Evolutionary conservation across 768 basidiomycete genomes (phyloP).

Genomic region (Calocera viscosa): DNA sequence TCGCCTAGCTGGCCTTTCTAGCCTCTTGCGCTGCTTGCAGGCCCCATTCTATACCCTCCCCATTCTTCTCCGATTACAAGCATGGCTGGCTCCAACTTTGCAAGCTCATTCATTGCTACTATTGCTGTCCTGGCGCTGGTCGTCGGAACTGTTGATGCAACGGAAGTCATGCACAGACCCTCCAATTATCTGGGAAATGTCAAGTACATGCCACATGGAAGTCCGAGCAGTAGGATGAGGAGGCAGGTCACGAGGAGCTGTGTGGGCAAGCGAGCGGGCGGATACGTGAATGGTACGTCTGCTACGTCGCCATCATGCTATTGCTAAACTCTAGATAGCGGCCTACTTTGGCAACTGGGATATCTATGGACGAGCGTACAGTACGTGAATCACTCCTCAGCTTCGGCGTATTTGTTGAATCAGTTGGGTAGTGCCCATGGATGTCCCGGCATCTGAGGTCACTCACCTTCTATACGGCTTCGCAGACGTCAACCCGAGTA

Average conservation of each 20-base stretch:
- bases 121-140: slow-evolving; percentile 6
- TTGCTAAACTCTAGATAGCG: not conserved
- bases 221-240: not conserved
- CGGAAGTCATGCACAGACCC: not conserved
- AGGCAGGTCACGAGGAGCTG: not conserved
- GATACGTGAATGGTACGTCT: not conserved
- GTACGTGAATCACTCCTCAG: not conserved
- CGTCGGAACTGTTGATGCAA: not conserved
- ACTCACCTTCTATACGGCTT: slow-evolving; percentile 75
- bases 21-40: not conserved
- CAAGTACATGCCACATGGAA: slow-evolving; percentile 7
- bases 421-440: not conserved
- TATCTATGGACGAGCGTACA: slow-evolving; percentile 2
- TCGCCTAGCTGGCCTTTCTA: no score
- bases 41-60: not conserved
- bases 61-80: not conserved
- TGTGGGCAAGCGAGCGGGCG: not conserved
- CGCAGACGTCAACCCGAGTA: slow-evolving; percentile 51
- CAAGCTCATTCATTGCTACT: not conserved
- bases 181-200: slow-evolving; percentile 3
- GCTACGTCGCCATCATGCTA: not conserved
- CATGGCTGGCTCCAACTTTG: slow-evolving; percentile 4
- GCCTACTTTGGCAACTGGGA: not conserved
- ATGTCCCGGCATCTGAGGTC: slow-evolving; percentile 33
- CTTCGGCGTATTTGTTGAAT: not conserved